Conservation (phyloP, 371 early-diverging fungal genomes). For the Syncephalastrum contaminatum region DNA sequence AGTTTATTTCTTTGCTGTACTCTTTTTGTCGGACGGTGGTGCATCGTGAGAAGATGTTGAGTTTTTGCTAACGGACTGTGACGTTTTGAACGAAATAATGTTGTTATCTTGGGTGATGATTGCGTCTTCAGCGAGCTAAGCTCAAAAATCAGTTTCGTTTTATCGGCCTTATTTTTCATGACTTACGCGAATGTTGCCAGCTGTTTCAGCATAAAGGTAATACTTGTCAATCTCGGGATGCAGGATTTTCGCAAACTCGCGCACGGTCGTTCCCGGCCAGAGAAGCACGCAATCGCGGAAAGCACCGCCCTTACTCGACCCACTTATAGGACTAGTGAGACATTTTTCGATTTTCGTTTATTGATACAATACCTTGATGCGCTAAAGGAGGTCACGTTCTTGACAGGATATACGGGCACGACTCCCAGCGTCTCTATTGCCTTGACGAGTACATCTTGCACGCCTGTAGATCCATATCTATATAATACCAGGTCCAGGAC, state of each 20-base stretch:
- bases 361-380: conserved; percentile 29
- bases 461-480: conserved; percentile 78
- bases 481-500: conserved; percentile 80
- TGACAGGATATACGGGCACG: conserved; percentile 74
- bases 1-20: no score
- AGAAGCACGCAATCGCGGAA: conserved; percentile 74
- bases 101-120: conserved; percentile 55
- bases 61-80: conserved; percentile 27
- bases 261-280: conserved; percentile 68
- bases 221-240: conserved; percentile 65
- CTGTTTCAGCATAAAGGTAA: conserved; percentile 72
- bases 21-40: no score
- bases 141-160: not conserved
- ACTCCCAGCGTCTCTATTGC: conserved; percentile 65
- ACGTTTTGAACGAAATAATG: conserved; percentile 64
- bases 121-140: conserved; percentile 61
- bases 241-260: conserved; percentile 69
- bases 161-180: no score
- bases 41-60: no score
- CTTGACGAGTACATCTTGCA: conserved; percentile 60
- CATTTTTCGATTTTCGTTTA: not conserved
- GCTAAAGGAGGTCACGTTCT: conserved; percentile 67
- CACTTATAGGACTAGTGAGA: not conserved
- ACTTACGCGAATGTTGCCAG: conserved; percentile 67
- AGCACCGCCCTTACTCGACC: conserved; percentile 41